Conservation (phyloP, 73 alveolate genomes). For the Paramecium biaurelia region DNA sequence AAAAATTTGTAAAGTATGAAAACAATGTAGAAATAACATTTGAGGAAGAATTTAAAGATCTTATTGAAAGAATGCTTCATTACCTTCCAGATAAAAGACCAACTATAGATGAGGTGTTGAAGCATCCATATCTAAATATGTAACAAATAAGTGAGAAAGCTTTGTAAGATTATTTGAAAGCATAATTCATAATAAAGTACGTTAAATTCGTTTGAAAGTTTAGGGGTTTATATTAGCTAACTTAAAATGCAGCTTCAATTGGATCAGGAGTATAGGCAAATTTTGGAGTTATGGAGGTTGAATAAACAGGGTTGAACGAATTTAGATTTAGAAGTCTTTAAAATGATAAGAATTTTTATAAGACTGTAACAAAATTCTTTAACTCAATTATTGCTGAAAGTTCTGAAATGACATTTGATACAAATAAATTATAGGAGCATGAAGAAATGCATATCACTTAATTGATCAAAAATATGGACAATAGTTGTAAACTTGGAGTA, state of each 20-base stretch:
- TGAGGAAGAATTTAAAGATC: not conserved
- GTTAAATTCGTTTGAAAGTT: not conserved
- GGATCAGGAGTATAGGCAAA: not conserved
- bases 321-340: not conserved
- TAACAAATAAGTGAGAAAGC: not conserved
- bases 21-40: not conserved
- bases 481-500: not conserved
- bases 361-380: not conserved
- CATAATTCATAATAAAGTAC: not conserved
- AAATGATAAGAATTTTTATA: not conserved
- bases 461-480: not conserved
- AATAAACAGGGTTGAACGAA: not conserved
- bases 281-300: not conserved
- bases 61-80: not conserved
- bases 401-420: not conserved
- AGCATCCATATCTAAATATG: not conserved
- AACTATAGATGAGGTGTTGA: not conserved
- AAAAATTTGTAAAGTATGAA: not conserved
- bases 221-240: not conserved
- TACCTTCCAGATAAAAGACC: not conserved
- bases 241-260: not conserved
- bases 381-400: not conserved
- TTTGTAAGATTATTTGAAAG: not conserved
- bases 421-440: not conserved
- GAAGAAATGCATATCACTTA: no score